Conservation (phyloP, 2,329 filamentous ascomycete species). For the Penicillium sp. region DNA sequence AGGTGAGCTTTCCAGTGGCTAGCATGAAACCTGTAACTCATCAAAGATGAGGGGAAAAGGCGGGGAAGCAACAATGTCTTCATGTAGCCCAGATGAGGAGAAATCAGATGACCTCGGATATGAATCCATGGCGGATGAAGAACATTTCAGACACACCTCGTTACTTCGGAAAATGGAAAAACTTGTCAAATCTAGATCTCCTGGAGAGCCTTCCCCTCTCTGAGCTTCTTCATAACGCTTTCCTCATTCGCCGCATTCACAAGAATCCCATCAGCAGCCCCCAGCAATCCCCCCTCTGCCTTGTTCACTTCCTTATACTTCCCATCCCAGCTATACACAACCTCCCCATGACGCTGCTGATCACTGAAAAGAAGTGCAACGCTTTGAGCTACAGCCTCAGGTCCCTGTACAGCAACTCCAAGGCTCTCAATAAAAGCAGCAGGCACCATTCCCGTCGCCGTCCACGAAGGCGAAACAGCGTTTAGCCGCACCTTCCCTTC, state of each 20-base stretch:
- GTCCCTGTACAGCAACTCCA: constrained; percentile 40
- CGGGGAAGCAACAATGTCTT: too few species aligned
- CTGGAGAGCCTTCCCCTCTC: background rate
- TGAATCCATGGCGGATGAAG: too few species aligned
- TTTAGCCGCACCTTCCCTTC: constrained; percentile 55
- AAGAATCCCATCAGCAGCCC: constrained; percentile 5
- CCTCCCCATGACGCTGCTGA: constrained; percentile 48
- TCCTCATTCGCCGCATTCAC: constrained; percentile 14
- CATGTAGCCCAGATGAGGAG: background rate
- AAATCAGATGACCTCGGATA: background rate
- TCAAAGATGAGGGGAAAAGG: background rate
- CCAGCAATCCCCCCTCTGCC: constrained; percentile 24
- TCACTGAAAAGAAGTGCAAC: constrained; percentile 54
- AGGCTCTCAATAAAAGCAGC: constrained; percentile 23
- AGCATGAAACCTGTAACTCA: too few species aligned
- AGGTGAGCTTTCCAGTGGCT: background rate
- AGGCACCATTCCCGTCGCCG: constrained; percentile 51
- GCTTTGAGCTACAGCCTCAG: constrained; percentile 50
- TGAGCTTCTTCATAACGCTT: constrained; percentile 10
- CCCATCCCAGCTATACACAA: constrained; percentile 53
- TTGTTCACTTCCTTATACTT: constrained; percentile 57
- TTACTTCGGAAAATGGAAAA: too few species aligned
- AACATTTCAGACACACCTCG: too few species aligned
- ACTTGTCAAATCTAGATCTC: background rate
- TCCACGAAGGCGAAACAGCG: constrained; percentile 57